Percentiles rank a stretch among this genome's conserved stretches.
phyloP scores from a whole-genome alignment of 345 rosid genomes.

The Euphorbia peplus region DNA sequence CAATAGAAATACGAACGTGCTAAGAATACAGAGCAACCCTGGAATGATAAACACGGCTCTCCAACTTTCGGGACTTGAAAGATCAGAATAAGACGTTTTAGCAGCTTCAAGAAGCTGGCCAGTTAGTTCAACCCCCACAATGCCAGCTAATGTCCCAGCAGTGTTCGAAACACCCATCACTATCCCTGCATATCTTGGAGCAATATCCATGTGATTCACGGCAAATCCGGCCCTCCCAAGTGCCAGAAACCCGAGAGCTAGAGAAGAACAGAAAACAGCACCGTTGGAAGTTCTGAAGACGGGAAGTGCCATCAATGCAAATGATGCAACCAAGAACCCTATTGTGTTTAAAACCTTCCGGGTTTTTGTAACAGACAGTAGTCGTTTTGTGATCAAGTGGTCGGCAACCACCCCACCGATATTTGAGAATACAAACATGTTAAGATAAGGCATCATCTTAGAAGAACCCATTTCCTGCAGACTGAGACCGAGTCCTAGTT shows the following conservation, averaged over 20 bases:
- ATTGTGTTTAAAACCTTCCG: constrained; percentile 74
- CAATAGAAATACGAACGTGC: constrained; percentile 66
- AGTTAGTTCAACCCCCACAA: constrained; percentile 83
- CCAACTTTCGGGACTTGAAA: constrained; percentile 96
- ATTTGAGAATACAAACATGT: constrained; percentile 94
- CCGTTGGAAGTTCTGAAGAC: constrained; percentile 70
- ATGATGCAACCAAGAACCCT: constrained; percentile 78
- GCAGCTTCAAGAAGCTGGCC: constrained; percentile 91
- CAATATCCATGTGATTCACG: constrained; percentile 97
- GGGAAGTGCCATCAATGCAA: constrained; percentile 80
- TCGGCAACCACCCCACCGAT: constrained; percentile 94
- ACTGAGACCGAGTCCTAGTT: constrained; percentile 82
- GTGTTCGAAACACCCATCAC: constrained; percentile 98
- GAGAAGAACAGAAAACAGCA: constrained; percentile 79
- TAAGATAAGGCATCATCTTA: constrained; percentile 95
- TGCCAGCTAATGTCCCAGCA: constrained; percentile 94
- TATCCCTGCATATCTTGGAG: constrained; percentile 92
- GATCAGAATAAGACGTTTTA: constrained; percentile 61
- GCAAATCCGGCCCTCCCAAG: constrained; percentile 98
- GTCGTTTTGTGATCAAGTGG: constrained; percentile 72
- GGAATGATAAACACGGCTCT: constrained; percentile 79
- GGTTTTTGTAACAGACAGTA: constrained; percentile 71
- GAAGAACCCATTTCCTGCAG: constrained; percentile 96
- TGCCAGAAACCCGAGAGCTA: constrained; percentile 90
- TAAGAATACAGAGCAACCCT: constrained; percentile 75